phyloP scores from a whole-genome alignment of 805 yeast genomes.

The Groenewaldozyma tartarivorans region DNA sequence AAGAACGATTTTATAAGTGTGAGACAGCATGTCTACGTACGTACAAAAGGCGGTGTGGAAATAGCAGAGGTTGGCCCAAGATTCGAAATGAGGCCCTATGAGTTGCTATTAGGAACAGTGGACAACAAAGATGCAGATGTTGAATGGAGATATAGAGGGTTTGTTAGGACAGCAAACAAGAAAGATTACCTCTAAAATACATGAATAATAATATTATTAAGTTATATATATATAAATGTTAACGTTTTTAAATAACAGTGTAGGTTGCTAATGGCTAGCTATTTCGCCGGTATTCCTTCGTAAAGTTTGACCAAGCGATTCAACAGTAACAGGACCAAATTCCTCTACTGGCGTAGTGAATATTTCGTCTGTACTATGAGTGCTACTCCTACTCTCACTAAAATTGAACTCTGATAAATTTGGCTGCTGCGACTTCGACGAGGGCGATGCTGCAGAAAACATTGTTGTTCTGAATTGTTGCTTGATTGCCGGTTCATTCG shows the following conservation, averaged over 20 bases:
- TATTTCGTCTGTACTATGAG: background rate
- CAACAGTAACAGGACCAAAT: conserved; percentile 9
- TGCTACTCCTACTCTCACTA: background rate
- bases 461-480: background rate
- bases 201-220: background rate
- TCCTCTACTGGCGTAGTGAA: background rate
- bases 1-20: conserved; percentile 87
- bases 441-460: background rate
- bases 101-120: conserved; percentile 77
- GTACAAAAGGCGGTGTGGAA: conserved; percentile 80
- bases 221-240: background rate
- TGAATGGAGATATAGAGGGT: conserved; percentile 94
- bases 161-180: conserved; percentile 90
- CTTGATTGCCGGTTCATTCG: background rate
- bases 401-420: background rate
- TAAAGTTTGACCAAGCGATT: conserved; percentile 18
- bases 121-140: conserved; percentile 95
- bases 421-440: no score
- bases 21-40: conserved; percentile 89
- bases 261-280: background rate
- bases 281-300: conserved; percentile 16
- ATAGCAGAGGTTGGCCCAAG: conserved; percentile 97
- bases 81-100: conserved; percentile 91
- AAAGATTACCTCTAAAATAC: conserved; percentile 64
- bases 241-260: background rate